phyloP scores from a whole-genome alignment of 495 filamentous ascomycete species.

The Penicillium psychrofluorescens region DNA sequence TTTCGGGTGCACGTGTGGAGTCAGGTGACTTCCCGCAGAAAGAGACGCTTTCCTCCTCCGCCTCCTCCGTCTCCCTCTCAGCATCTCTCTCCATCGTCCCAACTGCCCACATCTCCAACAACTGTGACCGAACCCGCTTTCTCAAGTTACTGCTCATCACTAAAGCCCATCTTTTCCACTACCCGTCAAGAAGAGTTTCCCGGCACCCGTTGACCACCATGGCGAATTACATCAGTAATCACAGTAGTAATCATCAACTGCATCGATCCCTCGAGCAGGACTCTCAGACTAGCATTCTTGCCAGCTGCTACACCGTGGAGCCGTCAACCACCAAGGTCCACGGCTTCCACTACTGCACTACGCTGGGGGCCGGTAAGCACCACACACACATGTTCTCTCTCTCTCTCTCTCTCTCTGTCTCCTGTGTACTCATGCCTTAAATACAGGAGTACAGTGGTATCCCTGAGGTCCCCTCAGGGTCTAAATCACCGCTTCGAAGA shows the following conservation, averaged over 20 bases:
- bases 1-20: not conserved
- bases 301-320: conserved; percentile 73
- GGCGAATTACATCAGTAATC: conserved; percentile 57
- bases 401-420: not conserved
- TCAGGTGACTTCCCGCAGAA: conserved; percentile 5
- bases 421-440: not conserved
- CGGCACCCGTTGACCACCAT: conserved; percentile 16
- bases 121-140: too few species aligned
- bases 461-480: conserved; percentile 89
- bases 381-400: not conserved
- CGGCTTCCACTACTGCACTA: conserved; percentile 93
- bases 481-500: conserved; percentile 69
- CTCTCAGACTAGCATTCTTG: conserved; percentile 61
- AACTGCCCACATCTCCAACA: not conserved
- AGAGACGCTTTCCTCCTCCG: not conserved
- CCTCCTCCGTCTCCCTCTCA: conserved; percentile 1
- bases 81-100: conserved; percentile 1
- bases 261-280: conserved; percentile 40
- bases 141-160: not conserved
- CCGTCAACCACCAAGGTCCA: conserved; percentile 50
- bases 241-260: conserved; percentile 64
- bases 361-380: conserved; percentile 61
- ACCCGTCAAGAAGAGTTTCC: not conserved
- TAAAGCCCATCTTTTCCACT: not conserved
- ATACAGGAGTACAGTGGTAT: conserved; percentile 83